These are phyloP conservation scores for Myriosclerotinia scirpicola DNA, from an alignment of 2,329 filamentous ascomycete species.

Conservation along the genomic window DNA sequence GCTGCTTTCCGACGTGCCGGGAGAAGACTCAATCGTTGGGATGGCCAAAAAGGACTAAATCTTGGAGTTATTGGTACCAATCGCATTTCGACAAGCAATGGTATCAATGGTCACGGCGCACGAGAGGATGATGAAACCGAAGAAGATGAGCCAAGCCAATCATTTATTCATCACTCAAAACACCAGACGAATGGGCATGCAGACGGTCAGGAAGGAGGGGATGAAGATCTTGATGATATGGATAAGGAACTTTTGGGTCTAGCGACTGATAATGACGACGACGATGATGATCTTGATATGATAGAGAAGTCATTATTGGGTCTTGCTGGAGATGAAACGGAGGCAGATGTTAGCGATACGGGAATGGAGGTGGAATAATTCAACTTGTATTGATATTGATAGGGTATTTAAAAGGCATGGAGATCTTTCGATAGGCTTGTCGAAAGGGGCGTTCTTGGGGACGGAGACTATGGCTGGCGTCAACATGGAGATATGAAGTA, in stretches of 20 bases:
- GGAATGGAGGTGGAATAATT: constrained; percentile 39
- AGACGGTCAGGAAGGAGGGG: constrained; percentile 31
- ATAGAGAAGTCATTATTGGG: constrained; percentile 46
- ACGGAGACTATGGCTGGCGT: constrained; percentile 3
- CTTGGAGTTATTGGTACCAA: constrained; percentile 39
- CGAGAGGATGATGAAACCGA: constrained; percentile 40
- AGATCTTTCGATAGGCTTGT: constrained; percentile 20
- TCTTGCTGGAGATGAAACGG: constrained; percentile 39
- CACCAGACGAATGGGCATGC: constrained; percentile 43
- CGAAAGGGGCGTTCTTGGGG: constrained; percentile 19
- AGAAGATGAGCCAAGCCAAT: constrained; percentile 39
- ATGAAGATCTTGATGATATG: constrained; percentile 55
- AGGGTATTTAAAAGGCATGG: constrained; percentile 13
- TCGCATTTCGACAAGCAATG: constrained; percentile 30
- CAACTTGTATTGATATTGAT: constrained; percentile 16
- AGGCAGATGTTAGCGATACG: constrained; percentile 39
- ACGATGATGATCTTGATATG: constrained; percentile 48
- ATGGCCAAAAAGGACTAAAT: constrained; percentile 43
- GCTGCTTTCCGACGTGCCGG: constrained; percentile 63
- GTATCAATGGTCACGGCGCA: constrained; percentile 30
- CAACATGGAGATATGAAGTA: constrained; percentile 7
- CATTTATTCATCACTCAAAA: constrained; percentile 40
- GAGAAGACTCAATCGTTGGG: constrained; percentile 71
- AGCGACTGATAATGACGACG: constrained; percentile 47
- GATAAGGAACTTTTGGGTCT: constrained; percentile 53